A percentile compares a stretch with the other conserved stretches of the same genome.
Conservation (phyloP, 805 yeast genomes). For the Candida nitratophila region DNA sequence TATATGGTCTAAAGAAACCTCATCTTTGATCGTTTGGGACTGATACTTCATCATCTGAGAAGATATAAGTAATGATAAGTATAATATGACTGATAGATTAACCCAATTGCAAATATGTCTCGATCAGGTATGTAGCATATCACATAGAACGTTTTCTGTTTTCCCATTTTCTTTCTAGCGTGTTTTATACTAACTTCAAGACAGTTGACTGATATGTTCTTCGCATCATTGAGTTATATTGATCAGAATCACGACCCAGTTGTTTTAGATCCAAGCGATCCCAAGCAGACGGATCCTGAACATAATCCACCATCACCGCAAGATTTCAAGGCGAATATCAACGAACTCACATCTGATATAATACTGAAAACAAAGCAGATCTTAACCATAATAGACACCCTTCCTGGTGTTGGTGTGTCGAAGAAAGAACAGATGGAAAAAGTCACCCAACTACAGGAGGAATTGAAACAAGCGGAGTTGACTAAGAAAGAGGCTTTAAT, state of each 20-base stretch:
- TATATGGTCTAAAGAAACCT: too few relatives aligned
- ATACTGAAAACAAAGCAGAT: constrained; percentile 84
- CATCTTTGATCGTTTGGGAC: too few relatives aligned
- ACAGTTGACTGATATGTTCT: constrained; percentile 68
- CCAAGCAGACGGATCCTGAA: constrained; percentile 57
- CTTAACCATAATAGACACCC: constrained; percentile 72
- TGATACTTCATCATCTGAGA: neutral
- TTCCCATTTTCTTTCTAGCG: neutral
- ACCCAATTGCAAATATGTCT: constrained; percentile 86
- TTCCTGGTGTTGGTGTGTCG: constrained; percentile 90
- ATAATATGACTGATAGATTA: constrained; percentile 69
- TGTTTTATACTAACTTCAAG: constrained; percentile 3
- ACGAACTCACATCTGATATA: constrained; percentile 79
- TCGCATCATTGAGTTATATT: constrained; percentile 70
- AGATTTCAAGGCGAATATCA: constrained; percentile 40
- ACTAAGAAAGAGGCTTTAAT: constrained; percentile 49
- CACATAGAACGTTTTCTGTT: constrained; percentile 7
- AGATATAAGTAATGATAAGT: neutral
- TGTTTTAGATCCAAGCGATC: constrained; percentile 40
- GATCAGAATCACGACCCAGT: constrained; percentile 67
- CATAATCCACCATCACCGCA: constrained; percentile 32
- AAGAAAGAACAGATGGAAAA: constrained; percentile 63
- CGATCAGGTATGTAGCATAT: constrained; percentile 59
- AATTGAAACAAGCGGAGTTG: constrained; percentile 52
- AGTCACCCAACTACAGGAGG: constrained; percentile 55